phyloP scores from a whole-genome alignment of 2,329 filamentous ascomycete genomes.

The Colletotrichum costaricense region DNA sequence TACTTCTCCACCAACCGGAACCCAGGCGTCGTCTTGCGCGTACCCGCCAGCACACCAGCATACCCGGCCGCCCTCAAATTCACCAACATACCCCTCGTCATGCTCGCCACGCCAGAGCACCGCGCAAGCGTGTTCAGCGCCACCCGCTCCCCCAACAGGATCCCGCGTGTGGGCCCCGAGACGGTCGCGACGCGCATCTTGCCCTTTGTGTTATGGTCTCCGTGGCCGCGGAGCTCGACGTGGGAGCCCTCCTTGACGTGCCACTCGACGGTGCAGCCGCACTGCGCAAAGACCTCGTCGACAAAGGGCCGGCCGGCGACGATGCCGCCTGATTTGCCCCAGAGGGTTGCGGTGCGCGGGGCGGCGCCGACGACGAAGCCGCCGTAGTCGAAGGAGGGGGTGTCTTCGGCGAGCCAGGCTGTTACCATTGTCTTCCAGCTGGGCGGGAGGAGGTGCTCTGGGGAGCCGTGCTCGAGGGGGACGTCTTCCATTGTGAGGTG shows the following conservation, averaged over 20 bases:
- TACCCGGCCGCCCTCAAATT: constrained; percentile 77
- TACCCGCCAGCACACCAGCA: constrained; percentile 87
- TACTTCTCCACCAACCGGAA: constrained; percentile 98
- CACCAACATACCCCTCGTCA: constrained; percentile 65
- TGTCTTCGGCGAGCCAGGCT: constrained; percentile 94
- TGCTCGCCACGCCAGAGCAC: constrained; percentile 90
- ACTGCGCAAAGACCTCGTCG: constrained; percentile 89
- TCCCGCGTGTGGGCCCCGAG: constrained; percentile 79
- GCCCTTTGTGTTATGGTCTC: constrained; percentile 46
- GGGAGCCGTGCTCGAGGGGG: constrained; percentile 51
- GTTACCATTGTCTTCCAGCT: constrained; percentile 86
- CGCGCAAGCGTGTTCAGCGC: constrained; percentile 90
- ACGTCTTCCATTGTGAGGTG: constrained; percentile 28
- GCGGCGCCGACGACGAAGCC: constrained; percentile 92
- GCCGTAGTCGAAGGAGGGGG: constrained; percentile 95
- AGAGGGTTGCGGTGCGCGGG: constrained; percentile 72
- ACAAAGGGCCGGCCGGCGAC: constrained; percentile 95
- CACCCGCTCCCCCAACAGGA: constrained; percentile 93
- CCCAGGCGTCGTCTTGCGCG: constrained; percentile 95
- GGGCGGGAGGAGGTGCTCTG: constrained; percentile 80
- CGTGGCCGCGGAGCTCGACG: constrained; percentile 66
- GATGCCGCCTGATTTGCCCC: constrained; percentile 79
- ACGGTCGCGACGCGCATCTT: constrained; percentile 82
- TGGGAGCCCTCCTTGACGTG: constrained; percentile 79
- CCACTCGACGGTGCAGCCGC: constrained; percentile 94